Base-by-base conservation (phyloP, 371 early-diverging fungal genomes). In the Thermomucor indicae-seudaticae region DNA sequence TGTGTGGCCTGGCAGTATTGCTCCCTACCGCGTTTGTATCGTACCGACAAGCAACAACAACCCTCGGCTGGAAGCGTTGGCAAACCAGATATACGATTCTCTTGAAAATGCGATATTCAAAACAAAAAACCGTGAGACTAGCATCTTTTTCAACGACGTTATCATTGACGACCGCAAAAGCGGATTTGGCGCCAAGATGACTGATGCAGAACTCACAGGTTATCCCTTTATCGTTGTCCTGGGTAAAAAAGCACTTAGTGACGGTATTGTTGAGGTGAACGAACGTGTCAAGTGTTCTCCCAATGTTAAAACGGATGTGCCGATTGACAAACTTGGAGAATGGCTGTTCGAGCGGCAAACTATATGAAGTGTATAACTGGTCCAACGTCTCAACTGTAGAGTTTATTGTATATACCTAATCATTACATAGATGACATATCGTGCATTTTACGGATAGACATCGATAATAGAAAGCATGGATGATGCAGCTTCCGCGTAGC, bases 1-100 rank as follows among this genome's bases (percentile, higher is more conserved):
- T 43, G 70, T 75, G 6, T 95, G 93, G 93, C 93, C 93, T 1
- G 54, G 49, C 2, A 50, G 72, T 20, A 72, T 89, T 51, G 90
- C 95, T 1, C 95, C 95, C 17, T 93, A 84, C 60, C 49, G 73
- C 8, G 72, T 79, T 0, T 79, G 78, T 48, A 73, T 91, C 45
- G 64, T 86, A 23, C 79, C 85, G 7, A 77, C 79, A 14, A 79
- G 80, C 42, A 73, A 72, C 39, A 55, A 66, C 24, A 56, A 62
- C 7, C 53, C 45, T n/a, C 66, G 72, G n/a, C 49, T 71, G 6
- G 49, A 53, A 8, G 53, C 53, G 0, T 25, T 70, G 24, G 75
- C 78, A 0, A 65, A 77, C 29, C 47, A 67, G 29, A 57, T 78
- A 1, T 83, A 80, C 42, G 83, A 83, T 47, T 23, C 58, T 4